Base-by-base conservation (phyloP, 1,284 basidiomycete genomes). In the Trametes pubescens region DNA sequence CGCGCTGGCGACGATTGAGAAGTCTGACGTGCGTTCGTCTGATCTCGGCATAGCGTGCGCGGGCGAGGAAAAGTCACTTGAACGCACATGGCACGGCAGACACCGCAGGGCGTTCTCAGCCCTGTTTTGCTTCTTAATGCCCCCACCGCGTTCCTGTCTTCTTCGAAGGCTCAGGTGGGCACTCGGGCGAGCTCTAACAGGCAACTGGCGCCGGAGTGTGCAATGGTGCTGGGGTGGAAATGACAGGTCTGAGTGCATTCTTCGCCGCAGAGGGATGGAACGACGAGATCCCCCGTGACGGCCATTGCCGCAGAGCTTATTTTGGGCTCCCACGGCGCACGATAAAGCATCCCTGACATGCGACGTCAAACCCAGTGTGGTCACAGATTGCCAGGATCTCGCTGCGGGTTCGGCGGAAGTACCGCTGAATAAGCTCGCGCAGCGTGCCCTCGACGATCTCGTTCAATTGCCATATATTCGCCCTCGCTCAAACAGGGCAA, bases 51-150 rank as follows among this genome's bases (percentile, higher is more conserved):
- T 49, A 51, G 51, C 55, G 61, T 61, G 61, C 61, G 59, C 21
- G 44, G 29, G 29, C 51, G 54, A 51, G 37, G 46, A 26, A 61
- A 61, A 51, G 49, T 48, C 57, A 38, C 49, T 44, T 43, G 47
- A 62, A 52, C 66, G 60, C 63, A 58, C 63, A 67, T 62, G 59
- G 59, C 52, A 9, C 66, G 63, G 64, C 61, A 61, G 40, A 35
- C 37, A 47, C 66, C 59, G 59, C 21, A 14, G 40, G 52, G 37
- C 38, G 21, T 62, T 64, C 62, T 44, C 65, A 60, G 60, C 62
- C 58, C 34, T 51, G 64, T 62, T 62, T 65, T 44, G 67, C 67
- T 68, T 65, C 65, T 46, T 69, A 68, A 57, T 69, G 55, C 62
- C 62, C 51, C 67, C 65, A 54, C 48, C 26, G 59, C 62, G 59